Base-by-base conservation (phyloP, 2,329 filamentous ascomycete genomes). In the Didymella arachidicola region DNA sequence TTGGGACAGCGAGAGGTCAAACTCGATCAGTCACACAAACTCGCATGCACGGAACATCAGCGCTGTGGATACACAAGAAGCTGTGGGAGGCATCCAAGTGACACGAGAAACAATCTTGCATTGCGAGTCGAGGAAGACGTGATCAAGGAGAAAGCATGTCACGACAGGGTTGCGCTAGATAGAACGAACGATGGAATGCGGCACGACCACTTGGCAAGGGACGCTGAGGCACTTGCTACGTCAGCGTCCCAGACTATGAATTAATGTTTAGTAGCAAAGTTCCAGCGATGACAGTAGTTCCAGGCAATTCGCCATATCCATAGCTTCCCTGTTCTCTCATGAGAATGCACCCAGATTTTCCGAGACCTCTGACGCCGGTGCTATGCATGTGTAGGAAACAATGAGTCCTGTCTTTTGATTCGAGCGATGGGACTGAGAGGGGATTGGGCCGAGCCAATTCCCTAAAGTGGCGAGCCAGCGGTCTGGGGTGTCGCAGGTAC, bases 341-440 rank as follows among this genome's bases (percentile, higher is more conserved):
- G 22, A 8, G n/a, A 8, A 59, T 46, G 56, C 49, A 45, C 19
- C 41, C 12, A 27, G 18, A 18, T 34, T 29, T 54, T 11, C 36
- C 5, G 27, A 29, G 19, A 49, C 42, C 52, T 29, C 47, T 49
- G 66, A 64, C 66, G 49, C 66, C 66, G 45, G 45, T 64, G 65
- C 66, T 67, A 69, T 69, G 66, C 66, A 57, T 60, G 49, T 48
- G 29, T 44, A 52, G 54, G 58, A 43, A 55, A 52, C 22, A 22
- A 8, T 19, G 14, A 22, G 11, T 25, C 19, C 3, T 43, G 18
- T 38, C 30, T 8, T 34, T 14, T 27, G 18, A 41, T 22, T 26
- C 10, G 10, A 29, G 25, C 19, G 32, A 55, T 38, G 25, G 19
- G 27, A 36, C n/a, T 18, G 12, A 6, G 12, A 14, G 38, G 45